Conservation (phyloP, 2,329 filamentous ascomycete genomes). For the Fusarium sambucinum region DNA sequence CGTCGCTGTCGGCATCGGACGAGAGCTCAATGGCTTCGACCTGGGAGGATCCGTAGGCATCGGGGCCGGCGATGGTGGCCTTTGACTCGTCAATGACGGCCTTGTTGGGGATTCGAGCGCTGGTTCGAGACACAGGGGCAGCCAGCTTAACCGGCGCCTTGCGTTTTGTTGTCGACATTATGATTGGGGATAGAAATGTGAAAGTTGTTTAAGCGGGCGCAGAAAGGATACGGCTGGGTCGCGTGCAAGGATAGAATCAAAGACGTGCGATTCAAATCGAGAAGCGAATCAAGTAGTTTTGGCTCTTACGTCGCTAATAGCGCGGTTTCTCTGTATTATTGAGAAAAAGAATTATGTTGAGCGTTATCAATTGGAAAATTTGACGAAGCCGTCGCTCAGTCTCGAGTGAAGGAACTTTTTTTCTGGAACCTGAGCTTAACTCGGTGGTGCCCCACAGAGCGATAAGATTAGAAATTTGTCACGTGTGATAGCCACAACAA, state of each 20-base stretch:
- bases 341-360: slow-evolving; percentile 29
- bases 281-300: neutral
- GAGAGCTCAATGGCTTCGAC: slow-evolving; percentile 68
- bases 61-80: slow-evolving; percentile 63
- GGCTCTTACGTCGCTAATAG: neutral
- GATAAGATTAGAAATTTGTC: slow-evolving; percentile 37
- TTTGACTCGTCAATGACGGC: slow-evolving; percentile 69
- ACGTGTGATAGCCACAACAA: slow-evolving; percentile 31
- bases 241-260: slow-evolving; percentile 34
- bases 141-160: slow-evolving; percentile 70
- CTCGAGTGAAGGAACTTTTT: slow-evolving; percentile 52
- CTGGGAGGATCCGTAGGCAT: slow-evolving; percentile 54
- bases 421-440: slow-evolving; percentile 39
- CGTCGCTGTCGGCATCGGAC: slow-evolving; percentile 65
- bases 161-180: slow-evolving; percentile 71
- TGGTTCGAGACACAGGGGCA: slow-evolving; percentile 65
- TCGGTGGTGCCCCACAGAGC: slow-evolving; percentile 34
- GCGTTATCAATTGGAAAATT: slow-evolving; percentile 52
- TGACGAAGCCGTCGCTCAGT: slow-evolving; percentile 47
- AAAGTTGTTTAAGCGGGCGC: slow-evolving; percentile 20
- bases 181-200: slow-evolving; percentile 35
- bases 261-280: neutral
- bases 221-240: slow-evolving; percentile 20
- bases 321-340: slow-evolving; percentile 9
- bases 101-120: slow-evolving; percentile 64